These are phyloP conservation scores for Amylostereum areolatum DNA, from an alignment of 1,284 basidiomycete genomes.

Conservation along the genomic window DNA sequence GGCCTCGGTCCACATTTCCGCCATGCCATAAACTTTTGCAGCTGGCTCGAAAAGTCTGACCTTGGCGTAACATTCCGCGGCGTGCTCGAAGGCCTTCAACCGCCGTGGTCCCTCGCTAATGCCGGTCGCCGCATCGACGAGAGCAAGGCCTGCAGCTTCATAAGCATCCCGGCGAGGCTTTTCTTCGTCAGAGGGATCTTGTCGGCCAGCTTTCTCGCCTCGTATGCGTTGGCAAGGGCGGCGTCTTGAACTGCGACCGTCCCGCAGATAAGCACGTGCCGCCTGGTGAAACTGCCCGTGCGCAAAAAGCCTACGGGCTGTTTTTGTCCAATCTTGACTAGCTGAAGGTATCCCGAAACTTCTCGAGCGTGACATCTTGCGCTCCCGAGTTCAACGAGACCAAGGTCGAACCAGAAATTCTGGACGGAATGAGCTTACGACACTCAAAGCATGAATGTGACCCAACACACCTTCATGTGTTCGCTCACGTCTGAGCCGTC, in stretches of 20 bases:
- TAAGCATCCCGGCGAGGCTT: background rate
- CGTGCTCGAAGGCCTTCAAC: background rate
- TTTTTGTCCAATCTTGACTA: background rate
- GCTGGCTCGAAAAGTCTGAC: background rate
- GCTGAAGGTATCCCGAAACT: background rate
- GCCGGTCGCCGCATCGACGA: too few relatives aligned
- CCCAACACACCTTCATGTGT: background rate
- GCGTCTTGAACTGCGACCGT: background rate
- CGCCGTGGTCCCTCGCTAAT: too few relatives aligned
- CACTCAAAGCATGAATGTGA: background rate
- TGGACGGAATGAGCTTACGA: background rate
- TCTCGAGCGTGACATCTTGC: background rate
- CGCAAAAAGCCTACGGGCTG: background rate
- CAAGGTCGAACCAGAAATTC: background rate
- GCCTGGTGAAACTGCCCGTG: background rate
- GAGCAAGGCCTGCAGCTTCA: background rate
- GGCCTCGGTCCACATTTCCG: background rate
- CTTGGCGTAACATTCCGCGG: constrained; percentile 1
- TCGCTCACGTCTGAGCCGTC: background rate
- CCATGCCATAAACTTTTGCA: background rate
- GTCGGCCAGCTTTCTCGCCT: background rate
- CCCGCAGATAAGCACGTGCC: background rate
- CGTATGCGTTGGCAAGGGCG: background rate
- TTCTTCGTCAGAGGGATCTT: background rate
- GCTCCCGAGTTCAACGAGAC: background rate